Evolutionary conservation across 345 rosid genomes (phyloP).

Genomic region (Citrus maxima): DNA sequence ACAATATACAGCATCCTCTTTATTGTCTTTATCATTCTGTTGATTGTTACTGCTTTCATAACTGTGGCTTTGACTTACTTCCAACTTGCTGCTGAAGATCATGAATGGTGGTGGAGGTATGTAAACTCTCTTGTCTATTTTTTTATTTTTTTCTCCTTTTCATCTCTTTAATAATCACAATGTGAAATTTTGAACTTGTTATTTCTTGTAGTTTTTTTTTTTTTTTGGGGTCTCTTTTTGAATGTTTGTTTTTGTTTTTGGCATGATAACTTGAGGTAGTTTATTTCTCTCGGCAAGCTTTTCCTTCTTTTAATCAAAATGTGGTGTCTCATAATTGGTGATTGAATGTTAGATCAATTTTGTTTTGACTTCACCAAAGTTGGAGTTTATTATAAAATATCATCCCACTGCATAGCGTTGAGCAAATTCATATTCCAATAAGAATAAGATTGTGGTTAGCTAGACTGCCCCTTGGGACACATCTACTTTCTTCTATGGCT

Average conservation of each 20-base stretch:
- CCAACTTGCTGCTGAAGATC: constrained; percentile 95
- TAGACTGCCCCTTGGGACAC: neutral
- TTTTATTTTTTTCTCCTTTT: neutral
- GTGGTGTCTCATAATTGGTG: neutral
- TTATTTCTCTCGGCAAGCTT: neutral
- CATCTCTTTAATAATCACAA: neutral
- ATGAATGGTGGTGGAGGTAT: constrained; percentile 96
- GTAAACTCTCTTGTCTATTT: constrained; percentile 4
- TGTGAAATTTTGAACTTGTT: neutral
- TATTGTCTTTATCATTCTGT: constrained; percentile 74
- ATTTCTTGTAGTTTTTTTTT: neutral
- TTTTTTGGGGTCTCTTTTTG: neutral
- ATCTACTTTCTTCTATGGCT: neutral
- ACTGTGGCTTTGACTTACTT: constrained; percentile 91
- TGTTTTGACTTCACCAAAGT: neutral
- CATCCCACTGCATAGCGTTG: neutral
- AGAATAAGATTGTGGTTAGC: neutral
- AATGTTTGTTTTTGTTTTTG: neutral
- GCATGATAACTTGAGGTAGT: neutral
- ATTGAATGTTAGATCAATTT: neutral
- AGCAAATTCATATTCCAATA: neutral
- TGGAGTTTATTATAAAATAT: neutral
- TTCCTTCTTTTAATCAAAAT: neutral
- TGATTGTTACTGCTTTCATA: constrained; percentile 87
- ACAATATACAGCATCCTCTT: constrained; percentile 83